A percentile compares a stretch with the other conserved stretches of the same genome.
Evolutionary conservation across 2,329 filamentous ascomycete species (phyloP).

Genomic region (Epichloe sibirici): DNA sequence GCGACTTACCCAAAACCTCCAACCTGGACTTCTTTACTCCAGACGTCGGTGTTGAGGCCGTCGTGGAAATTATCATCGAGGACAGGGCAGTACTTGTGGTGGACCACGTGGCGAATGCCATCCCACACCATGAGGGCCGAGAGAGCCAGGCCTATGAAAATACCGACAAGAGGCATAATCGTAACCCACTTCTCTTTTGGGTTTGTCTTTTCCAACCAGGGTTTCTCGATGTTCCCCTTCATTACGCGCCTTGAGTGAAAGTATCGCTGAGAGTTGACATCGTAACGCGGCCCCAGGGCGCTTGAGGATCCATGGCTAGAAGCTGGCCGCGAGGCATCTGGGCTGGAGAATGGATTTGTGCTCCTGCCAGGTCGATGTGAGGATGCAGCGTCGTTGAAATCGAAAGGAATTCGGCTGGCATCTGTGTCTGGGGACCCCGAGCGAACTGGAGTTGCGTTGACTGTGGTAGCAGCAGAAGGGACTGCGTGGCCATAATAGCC

Average conservation of each 20-base stretch:
- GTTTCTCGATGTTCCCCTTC: conserved; percentile 63
- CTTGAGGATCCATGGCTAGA: conserved; percentile 37
- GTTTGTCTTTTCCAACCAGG: conserved; percentile 63
- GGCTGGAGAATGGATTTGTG: conserved; percentile 35
- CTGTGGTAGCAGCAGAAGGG: conserved; percentile 26
- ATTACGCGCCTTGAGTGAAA: conserved; percentile 63
- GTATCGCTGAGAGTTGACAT: conserved; percentile 38
- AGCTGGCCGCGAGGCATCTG: conserved; percentile 30
- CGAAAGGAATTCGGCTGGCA: conserved; percentile 27
- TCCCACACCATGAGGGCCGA: conserved; percentile 65
- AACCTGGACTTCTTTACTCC: conserved; percentile 64
- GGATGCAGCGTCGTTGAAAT: conserved; percentile 24
- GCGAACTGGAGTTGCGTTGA: conserved; percentile 26
- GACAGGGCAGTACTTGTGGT: conserved; percentile 61
- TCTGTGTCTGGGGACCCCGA: conserved; percentile 31
- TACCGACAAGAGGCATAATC: conserved; percentile 62
- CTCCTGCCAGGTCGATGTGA: conserved; percentile 17
- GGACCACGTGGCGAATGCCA: conserved; percentile 57
- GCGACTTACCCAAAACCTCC: conserved; percentile 60
- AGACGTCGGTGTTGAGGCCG: conserved; percentile 47
- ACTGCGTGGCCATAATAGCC: conserved; percentile 16
- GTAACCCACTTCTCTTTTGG: conserved; percentile 79
- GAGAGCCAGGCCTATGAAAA: conserved; percentile 54
- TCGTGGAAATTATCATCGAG: conserved; percentile 53
- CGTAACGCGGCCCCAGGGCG: conserved; percentile 22